Base-by-base conservation (phyloP, 2,329 filamentous ascomycete species). In the Epichloe gansuensis region DNA sequence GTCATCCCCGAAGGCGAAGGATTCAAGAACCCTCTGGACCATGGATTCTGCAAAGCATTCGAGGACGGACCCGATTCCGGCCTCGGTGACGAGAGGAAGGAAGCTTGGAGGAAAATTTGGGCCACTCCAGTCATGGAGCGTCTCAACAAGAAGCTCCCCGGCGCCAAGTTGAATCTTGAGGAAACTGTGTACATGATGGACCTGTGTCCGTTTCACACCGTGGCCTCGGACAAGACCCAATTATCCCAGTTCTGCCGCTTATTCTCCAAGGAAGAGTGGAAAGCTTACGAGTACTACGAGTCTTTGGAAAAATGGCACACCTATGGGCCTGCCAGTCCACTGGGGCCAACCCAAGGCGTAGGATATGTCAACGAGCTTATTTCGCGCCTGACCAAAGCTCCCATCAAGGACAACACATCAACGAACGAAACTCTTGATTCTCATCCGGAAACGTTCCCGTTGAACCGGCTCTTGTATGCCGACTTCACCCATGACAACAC, bases 401-500 rank as follows among this genome's bases (percentile, higher is more conserved):
- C 85, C 0, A 88, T 95, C 1, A 60, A 74, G 0, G 89, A 95
- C 64, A 69, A 79, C 54, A 95, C 89, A 0, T 82, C 75, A 52
- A 88, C 84, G 5, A 95, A 96, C 67, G 73, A 71, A 38, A 95
- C 90, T 0, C 75, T 95, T 0, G 87, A 94, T 64, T 70, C 71
- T 5, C 74, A 81, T 54, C 69, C 77, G 0, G 63, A 68, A 6
- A 91, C 86, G 0, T 96, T 95, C 62, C 90, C 91, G 0, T 71
- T 95, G 0, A 75, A 77, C 56, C 68, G 72, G 44, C 70, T 70
- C 11, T 69, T 95, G 1, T 96, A 94, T 62, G 90, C 88, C 0
- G 91, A 96, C 67, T 95, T 96, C 64, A 88, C 83, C 57, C 91
- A 96, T 67, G 91, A 96, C 68, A 95, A 94, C 66, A 83, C 86